Evolutionary conservation across 768 basidiomycete species (phyloP), one percentile per base, ranked within the genome.

Genomic region (Gelatoporia subvermispora): DNA sequence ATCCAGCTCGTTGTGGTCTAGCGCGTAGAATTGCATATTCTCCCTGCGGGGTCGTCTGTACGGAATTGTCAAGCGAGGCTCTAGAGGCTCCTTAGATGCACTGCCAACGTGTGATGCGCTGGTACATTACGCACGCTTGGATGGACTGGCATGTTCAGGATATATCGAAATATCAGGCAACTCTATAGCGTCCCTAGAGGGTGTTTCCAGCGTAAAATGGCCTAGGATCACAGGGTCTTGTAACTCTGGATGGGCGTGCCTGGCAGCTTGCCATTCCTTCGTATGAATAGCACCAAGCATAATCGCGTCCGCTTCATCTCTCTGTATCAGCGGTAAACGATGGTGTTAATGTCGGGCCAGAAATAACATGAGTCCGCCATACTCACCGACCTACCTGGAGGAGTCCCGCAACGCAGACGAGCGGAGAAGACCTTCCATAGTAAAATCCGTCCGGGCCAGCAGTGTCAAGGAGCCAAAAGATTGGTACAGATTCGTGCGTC

Each of bases 11-110:
- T 11, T 59, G 3, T 66, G 62, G 42, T 74, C 68, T 18, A 85
- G 61, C 0, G 79, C 65, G 56, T 89, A 83, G 53, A 84, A 88
- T 16, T 85, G 76, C 50, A 88, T 67, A 3, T 80, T 77, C 5
- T 66, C 63, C 16, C 69, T 64, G n/a, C 72, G 60, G 35, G 85
- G 83, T 11, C 78, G 75, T 39, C 65, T 61, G 59, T 84, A 88
- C 56, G 62, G 7, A 50, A 25, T 44, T 28, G 4, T 44, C 18
- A 34, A 25, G n/a, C 4, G 15, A 20, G 41, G 41, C 8, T 21
- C 16, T 18, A 4, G 4, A 25, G 20, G 10, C 34, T 16, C 18
- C 25, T 42, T 42, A 15, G 8, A 23, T 13, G 21, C 20, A 28
- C 7, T 8, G 22, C 7, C 22, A 46, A 25, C 34, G 20, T 15